Conservation (phyloP, 179 eudicot species). For the Heliamphora pulchella region DNA sequence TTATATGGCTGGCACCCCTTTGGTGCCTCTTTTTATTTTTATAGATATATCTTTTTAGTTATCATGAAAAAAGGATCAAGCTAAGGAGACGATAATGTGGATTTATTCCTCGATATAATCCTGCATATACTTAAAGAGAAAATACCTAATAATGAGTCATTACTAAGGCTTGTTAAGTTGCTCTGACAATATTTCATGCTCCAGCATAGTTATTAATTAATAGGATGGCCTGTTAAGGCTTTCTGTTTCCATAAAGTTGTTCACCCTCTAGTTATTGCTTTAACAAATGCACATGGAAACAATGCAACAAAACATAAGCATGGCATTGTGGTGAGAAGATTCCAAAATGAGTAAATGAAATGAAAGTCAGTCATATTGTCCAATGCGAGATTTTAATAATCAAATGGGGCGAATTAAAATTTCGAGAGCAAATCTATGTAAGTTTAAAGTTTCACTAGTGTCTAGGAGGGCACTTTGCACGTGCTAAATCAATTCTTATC, state of each 20-base stretch:
- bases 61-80: too few species aligned
- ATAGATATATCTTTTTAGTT: too few species aligned
- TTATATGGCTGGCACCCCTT: too few species aligned
- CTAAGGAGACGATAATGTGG: not conserved
- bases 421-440: too few species aligned
- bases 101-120: not conserved
- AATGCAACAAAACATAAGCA: not conserved
- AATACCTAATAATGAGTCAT: not conserved
- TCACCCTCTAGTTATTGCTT: not conserved
- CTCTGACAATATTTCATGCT: not conserved
- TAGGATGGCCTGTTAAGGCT: not conserved
- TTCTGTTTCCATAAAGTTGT: not conserved
- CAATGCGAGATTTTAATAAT: too few species aligned
- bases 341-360: not conserved
- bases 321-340: not conserved
- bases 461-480: too few species aligned
- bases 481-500: too few species aligned
- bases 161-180: not conserved
- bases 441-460: too few species aligned
- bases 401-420: too few species aligned
- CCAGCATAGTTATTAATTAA: not conserved
- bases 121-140: not conserved
- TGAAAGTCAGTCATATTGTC: not conserved
- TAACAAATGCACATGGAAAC: not conserved
- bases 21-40: too few species aligned